Evolutionary conservation across 352 stramenopile species (phyloP).

Genomic region (Phytophthora kernoviae): DNA sequence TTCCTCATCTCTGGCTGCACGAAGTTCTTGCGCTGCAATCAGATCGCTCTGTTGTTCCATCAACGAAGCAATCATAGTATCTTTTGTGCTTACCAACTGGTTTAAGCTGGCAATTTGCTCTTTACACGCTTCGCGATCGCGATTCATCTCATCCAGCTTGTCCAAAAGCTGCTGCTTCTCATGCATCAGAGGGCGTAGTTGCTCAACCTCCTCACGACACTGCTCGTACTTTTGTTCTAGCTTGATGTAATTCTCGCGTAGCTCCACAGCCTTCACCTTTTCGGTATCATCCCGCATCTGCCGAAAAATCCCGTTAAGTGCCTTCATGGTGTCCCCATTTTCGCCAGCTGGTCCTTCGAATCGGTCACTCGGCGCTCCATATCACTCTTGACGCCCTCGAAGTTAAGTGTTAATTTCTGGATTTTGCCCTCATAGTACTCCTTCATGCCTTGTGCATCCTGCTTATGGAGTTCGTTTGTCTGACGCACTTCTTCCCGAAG

Average conservation of each 20-base stretch:
- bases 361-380: conserved; percentile 75
- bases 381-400: conserved; percentile 59
- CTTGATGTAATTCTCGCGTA: conserved; percentile 78
- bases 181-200: conserved; percentile 55
- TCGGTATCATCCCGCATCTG: conserved; percentile 93
- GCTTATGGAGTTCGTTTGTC: conserved; percentile 42
- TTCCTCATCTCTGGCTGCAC: conserved; percentile 57
- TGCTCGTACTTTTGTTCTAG: conserved; percentile 76
- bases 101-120: conserved; percentile 51
- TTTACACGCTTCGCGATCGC: conserved; percentile 41
- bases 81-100: conserved; percentile 54
- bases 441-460: conserved; percentile 48
- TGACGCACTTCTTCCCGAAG: conserved; percentile 39
- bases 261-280: conserved; percentile 87
- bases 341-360: conserved; percentile 81
- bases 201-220: conserved; percentile 63
- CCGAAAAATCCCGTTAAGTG: conserved; percentile 92
- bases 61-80: conserved; percentile 63
- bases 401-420: conserved; percentile 38
- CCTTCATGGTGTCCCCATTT: conserved; percentile 94
- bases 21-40: conserved; percentile 66
- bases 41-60: conserved; percentile 83
- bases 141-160: conserved; percentile 35
- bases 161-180: conserved; percentile 55
- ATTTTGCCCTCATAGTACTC: conserved; percentile 63